A percentile compares a stretch with the other conserved stretches of the same genome.
Conservation (phyloP, 2,329 filamentous ascomycete species). For the Kalaharituber pfeilii region DNA sequence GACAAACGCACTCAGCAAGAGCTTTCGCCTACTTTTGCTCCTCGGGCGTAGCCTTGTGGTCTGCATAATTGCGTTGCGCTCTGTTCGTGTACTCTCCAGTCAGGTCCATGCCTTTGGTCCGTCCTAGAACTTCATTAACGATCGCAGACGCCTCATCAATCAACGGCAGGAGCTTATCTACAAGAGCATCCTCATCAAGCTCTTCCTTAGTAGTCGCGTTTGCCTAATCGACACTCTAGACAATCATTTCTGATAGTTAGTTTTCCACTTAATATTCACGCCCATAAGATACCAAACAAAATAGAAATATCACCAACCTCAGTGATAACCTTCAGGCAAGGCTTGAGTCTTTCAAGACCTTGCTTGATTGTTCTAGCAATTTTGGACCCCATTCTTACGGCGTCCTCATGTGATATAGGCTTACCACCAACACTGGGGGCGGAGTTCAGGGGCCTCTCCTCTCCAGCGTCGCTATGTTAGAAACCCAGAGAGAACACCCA, state of each 20-base stretch:
- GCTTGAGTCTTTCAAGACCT: conserved; percentile 66
- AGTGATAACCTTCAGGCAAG: conserved; percentile 71
- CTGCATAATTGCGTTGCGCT: conserved; percentile 60
- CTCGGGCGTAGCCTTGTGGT: conserved; percentile 54
- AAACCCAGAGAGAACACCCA: too few species aligned
- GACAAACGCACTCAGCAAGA: conserved; percentile 43
- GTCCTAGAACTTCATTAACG: conserved; percentile 69
- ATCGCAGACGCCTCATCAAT: conserved; percentile 74
- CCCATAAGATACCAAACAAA: conserved; percentile 5
- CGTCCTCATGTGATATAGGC: too few species aligned
- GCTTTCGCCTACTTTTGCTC: conserved; percentile 71
- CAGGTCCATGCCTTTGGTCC: conserved; percentile 73
- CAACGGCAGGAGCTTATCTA: conserved; percentile 69
- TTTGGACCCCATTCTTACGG: conserved; percentile 42
- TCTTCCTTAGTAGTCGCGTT: conserved; percentile 71
- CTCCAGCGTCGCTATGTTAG: too few species aligned
- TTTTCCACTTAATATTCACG: conserved; percentile 9
- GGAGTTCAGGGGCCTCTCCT: too few species aligned
- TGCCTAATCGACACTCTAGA: conserved; percentile 56
- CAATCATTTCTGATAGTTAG: neutral
- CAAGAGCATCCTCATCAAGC: conserved; percentile 74
- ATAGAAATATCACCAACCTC: conserved; percentile 37
- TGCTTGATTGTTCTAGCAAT: conserved; percentile 57
- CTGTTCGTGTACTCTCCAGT: conserved; percentile 71
- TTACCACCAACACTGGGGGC: too few species aligned